phyloP scores from a whole-genome alignment of 2,329 filamentous ascomycete genomes.

The Ilyonectria destructans region DNA sequence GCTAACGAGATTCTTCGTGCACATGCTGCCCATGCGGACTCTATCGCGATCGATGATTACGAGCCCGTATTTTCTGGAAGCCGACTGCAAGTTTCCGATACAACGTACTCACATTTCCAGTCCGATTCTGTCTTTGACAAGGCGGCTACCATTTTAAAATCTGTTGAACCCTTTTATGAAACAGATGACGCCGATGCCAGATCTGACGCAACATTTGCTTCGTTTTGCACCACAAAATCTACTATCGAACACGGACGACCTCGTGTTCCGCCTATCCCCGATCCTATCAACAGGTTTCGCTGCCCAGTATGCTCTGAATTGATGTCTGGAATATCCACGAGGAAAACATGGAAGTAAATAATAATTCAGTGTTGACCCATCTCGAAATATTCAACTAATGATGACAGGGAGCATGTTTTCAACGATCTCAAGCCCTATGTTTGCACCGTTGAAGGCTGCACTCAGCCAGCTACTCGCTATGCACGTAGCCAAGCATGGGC shows the following conservation, averaged over 20 bases:
- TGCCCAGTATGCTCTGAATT: not conserved
- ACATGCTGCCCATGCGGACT: no score
- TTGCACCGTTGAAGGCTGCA: not conserved
- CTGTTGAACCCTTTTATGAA: not conserved
- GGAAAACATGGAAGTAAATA: not conserved
- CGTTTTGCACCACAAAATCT: not conserved
- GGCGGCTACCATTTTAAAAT: not conserved
- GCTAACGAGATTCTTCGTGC: not conserved
- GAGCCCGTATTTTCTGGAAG: not conserved
- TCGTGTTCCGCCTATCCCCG: not conserved
- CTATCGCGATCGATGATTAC: no score
- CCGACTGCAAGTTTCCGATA: not conserved
- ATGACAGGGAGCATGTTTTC: not conserved
- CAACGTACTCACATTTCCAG: not conserved
- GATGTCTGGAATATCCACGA: not conserved
- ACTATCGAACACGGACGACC: not conserved
- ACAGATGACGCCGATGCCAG: not conserved
- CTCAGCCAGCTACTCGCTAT: not conserved
- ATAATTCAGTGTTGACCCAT: no score
- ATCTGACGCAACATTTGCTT: not conserved
- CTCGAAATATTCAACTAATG: not conserved
- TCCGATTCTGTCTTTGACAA: not conserved
- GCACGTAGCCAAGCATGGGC: not conserved
- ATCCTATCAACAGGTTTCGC: not conserved
- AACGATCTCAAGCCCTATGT: not conserved